Evolutionary conservation across 306 rosid species (phyloP).

Genomic region (Argentina anserina): DNA sequence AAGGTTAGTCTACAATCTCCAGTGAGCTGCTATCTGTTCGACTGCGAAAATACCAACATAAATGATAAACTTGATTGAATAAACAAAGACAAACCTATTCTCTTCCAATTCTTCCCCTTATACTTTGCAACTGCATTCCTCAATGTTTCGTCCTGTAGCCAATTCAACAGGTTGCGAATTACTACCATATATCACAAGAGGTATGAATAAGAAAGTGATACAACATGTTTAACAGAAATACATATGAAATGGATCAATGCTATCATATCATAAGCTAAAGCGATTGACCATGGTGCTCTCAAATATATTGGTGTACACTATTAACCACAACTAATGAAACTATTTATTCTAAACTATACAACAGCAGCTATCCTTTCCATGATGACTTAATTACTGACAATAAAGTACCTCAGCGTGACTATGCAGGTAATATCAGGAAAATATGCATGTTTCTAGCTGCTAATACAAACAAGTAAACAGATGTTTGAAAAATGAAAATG

Average conservation of each 20-base stretch:
- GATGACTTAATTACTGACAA: neutral
- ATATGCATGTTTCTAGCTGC: neutral
- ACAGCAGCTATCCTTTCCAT: neutral
- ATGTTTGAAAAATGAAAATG: conserved; percentile 5
- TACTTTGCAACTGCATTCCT: conserved; percentile 79
- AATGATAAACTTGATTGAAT: neutral
- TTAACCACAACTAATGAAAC: neutral
- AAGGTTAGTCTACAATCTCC: conserved; percentile 5
- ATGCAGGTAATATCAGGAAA: conserved; percentile 17
- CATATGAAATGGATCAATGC: neutral
- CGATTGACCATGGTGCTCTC: neutral
- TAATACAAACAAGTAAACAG: neutral
- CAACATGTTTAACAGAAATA: neutral
- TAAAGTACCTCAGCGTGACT: conserved; percentile 22
- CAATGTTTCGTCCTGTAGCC: conserved; percentile 89
- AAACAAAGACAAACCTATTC: conserved; percentile 68
- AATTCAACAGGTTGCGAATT: conserved; percentile 17
- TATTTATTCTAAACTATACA: conserved; percentile 1
- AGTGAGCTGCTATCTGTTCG: neutral
- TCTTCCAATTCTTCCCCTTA: conserved; percentile 96
- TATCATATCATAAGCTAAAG: conserved; percentile 13
- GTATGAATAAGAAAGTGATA: neutral
- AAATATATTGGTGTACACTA: neutral
- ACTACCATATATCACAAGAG: neutral
- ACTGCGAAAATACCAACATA: neutral